Percentiles rank a stretch among this genome's conserved stretches.
These are phyloP conservation scores for Lachnellula hyalina DNA, from an alignment of 2,329 filamentous ascomycete genomes.

Conservation along the genomic window DNA sequence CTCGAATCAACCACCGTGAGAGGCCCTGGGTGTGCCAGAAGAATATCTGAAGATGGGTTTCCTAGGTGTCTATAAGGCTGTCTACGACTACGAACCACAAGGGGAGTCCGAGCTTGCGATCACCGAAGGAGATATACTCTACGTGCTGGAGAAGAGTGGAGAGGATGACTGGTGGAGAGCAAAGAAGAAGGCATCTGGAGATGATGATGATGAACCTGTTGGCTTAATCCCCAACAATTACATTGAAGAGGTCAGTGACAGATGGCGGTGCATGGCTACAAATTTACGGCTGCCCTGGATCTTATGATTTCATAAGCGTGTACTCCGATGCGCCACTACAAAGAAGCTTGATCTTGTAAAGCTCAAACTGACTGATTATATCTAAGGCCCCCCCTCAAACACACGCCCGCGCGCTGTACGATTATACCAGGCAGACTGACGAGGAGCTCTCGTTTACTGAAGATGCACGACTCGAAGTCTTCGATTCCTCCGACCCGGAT, in stretches of 20 bases:
- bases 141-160: slow-evolving; percentile 66
- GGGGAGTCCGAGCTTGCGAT: slow-evolving; percentile 81
- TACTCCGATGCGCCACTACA: not conserved
- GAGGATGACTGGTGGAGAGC: slow-evolving; percentile 77
- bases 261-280: not conserved
- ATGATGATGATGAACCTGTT: slow-evolving; percentile 33
- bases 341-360: not conserved
- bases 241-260: slow-evolving; percentile 73
- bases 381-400: slow-evolving; percentile 57
- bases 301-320: not conserved
- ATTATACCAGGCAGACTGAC: slow-evolving; percentile 94
- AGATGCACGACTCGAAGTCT: slow-evolving; percentile 76
- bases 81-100: slow-evolving; percentile 91
- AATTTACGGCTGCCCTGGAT: slow-evolving; percentile 1
- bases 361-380: slow-evolving; percentile 14
- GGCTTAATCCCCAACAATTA: slow-evolving; percentile 82
- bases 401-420: slow-evolving; percentile 88
- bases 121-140: slow-evolving; percentile 80
- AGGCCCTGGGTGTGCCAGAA: slow-evolving; percentile 11
- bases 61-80: slow-evolving; percentile 79
- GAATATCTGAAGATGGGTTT: slow-evolving; percentile 65
- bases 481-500: slow-evolving; percentile 86
- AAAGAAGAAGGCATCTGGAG: slow-evolving; percentile 37
- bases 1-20: slow-evolving; percentile 16
- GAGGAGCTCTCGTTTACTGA: slow-evolving; percentile 96